phyloP scores from a whole-genome alignment of 495 filamentous ascomycete species.

The Haplographium delicatum region DNA sequence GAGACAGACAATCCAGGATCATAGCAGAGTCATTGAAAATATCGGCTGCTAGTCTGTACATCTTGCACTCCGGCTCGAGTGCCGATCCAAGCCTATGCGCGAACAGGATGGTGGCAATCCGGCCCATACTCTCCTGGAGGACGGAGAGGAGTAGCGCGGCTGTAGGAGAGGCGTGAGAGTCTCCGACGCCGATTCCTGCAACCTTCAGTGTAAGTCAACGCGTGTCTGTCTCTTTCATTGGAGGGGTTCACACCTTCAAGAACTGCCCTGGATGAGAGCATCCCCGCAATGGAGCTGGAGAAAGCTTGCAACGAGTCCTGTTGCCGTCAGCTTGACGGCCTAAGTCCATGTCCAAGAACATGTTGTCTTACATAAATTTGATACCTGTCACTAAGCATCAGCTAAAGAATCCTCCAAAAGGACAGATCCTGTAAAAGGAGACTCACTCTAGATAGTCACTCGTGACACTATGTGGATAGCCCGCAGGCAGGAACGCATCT shows the following conservation, averaged over 20 bases:
- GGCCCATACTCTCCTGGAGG: slow-evolving; percentile 76
- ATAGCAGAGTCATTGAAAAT: slow-evolving; percentile 90
- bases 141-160: slow-evolving; percentile 81
- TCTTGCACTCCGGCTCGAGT: slow-evolving; percentile 93
- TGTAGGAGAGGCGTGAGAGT: slow-evolving; percentile 78
- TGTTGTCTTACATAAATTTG: slow-evolving; percentile 68
- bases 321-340: no score
- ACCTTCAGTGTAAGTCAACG: slow-evolving; percentile 1
- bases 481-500: slow-evolving; percentile 83
- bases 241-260: slow-evolving; percentile 58
- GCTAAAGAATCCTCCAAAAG: not conserved
- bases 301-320: slow-evolving; percentile 96
- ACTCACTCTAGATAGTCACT: slow-evolving; percentile 79
- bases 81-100: slow-evolving; percentile 78
- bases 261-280: slow-evolving; percentile 83
- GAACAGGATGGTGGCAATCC: slow-evolving; percentile 87
- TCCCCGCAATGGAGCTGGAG: slow-evolving; percentile 83
- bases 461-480: slow-evolving; percentile 88
- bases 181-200: slow-evolving; percentile 80
- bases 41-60: slow-evolving; percentile 84
- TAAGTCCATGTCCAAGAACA: no score
- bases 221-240: no score
- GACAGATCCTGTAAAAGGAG: slow-evolving; percentile 14
- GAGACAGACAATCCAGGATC: slow-evolving; percentile 82
- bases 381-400: slow-evolving; percentile 45